Evolutionary conservation across 169 alveolate species (phyloP).

Genomic region (Plasmodium blacklocki): DNA sequence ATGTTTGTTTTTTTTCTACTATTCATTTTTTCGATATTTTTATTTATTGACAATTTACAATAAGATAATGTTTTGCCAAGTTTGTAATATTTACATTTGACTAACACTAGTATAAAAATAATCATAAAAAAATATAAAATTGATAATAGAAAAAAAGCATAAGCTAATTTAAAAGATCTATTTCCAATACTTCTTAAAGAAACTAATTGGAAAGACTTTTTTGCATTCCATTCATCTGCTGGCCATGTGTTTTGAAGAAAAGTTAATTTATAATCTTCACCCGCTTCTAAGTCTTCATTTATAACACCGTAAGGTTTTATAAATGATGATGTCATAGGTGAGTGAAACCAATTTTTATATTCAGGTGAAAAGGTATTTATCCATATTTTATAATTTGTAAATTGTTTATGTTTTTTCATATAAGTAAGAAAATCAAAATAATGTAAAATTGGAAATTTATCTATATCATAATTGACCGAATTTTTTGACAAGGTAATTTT

Average conservation of each 20-base stretch:
- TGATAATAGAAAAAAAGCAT: constrained; percentile 29
- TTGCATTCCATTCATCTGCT: constrained; percentile 48
- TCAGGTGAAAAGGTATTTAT: constrained; percentile 36
- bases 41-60: constrained; percentile 20
- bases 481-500: constrained; percentile 13
- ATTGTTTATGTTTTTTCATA: constrained; percentile 49
- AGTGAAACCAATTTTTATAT: constrained; percentile 38
- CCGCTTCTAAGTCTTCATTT: constrained; percentile 27
- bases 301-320: constrained; percentile 57
- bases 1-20: constrained; percentile 20
- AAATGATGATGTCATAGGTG: constrained; percentile 73
- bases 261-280: constrained; percentile 26
- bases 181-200: constrained; percentile 42
- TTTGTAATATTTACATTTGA: constrained; percentile 6
- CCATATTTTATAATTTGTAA: constrained; percentile 39
- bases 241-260: constrained; percentile 67
- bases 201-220: constrained; percentile 35
- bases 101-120: constrained; percentile 22
- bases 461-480: neutral
- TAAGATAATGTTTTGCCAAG: constrained; percentile 46
- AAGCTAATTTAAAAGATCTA: constrained; percentile 35
- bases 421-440: constrained; percentile 54
- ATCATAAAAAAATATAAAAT: constrained; percentile 23
- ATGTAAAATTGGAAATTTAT: constrained; percentile 37
- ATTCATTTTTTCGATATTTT: constrained; percentile 1